These are phyloP conservation scores for Pythium rhizo-oryzae DNA, from an alignment of 352 stramenopile genomes.

Conservation along the genomic window DNA sequence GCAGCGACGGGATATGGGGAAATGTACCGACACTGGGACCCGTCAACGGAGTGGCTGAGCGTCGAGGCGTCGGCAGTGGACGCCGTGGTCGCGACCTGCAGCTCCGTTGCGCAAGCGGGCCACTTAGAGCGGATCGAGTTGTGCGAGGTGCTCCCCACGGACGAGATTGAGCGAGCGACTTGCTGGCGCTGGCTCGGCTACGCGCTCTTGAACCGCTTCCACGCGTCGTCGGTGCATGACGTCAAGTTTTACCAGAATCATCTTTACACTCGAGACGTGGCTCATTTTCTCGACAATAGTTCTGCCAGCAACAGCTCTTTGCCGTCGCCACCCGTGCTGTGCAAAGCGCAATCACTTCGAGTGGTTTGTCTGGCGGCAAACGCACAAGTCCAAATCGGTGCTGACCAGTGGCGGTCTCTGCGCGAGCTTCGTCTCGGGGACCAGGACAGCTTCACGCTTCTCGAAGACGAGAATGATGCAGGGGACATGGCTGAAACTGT, in stretches of 20 bases:
- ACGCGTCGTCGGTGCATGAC: background rate
- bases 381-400: background rate
- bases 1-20: background rate
- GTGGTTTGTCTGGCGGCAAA: background rate
- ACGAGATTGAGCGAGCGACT: background rate
- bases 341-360: background rate
- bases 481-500: background rate
- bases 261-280: background rate
- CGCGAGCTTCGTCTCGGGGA: background rate
- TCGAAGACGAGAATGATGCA: background rate
- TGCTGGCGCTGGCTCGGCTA: slow-evolving; percentile 15
- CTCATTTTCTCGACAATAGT: background rate
- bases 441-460: background rate
- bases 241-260: background rate
- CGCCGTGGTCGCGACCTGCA: background rate
- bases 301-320: background rate
- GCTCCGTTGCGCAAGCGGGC: background rate
- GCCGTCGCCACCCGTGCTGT: background rate
- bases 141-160: background rate
- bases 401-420: background rate
- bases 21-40: background rate
- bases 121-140: background rate
- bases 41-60: background rate
- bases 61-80: background rate
- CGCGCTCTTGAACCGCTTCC: background rate